Conservation (phyloP, 306 rosid species). For the Pyrus pyrifolia region DNA sequence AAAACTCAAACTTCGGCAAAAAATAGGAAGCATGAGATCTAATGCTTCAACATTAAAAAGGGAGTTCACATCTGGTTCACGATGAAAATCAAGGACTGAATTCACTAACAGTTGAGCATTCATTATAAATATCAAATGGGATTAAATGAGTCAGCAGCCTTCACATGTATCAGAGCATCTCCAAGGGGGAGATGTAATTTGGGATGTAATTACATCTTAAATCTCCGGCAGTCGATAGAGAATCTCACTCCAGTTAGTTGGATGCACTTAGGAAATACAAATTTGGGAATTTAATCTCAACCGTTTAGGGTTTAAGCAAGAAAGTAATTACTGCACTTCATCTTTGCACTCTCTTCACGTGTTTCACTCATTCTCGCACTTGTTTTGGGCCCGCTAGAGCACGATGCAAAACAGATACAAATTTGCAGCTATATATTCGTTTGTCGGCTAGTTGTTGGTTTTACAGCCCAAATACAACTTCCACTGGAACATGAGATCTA, state of each 20-base stretch:
- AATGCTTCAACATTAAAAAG: background rate
- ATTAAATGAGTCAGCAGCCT: background rate
- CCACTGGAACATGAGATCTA: no score
- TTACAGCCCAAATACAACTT: no score
- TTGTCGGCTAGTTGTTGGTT: no score
- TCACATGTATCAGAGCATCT: background rate
- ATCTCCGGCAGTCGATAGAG: no score
- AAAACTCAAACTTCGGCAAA: background rate
- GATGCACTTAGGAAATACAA: no score
- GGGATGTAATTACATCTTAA: slow-evolving; percentile 7
- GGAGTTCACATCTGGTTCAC: background rate
- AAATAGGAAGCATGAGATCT: background rate
- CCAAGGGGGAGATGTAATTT: background rate
- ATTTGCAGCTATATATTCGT: no score
- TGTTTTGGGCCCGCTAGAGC: background rate
- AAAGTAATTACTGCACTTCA: background rate
- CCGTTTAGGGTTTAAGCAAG: background rate
- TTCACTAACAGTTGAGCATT: background rate
- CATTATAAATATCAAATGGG: background rate
- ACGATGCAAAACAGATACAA: background rate
- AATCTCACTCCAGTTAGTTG: background rate
- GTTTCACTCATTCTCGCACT: background rate
- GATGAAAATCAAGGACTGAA: background rate
- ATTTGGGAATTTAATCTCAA: background rate
- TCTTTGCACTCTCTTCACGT: background rate